These are phyloP conservation scores for Truncatella angustata DNA, from an alignment of 2,329 filamentous ascomycete genomes.

Conservation along the genomic window DNA sequence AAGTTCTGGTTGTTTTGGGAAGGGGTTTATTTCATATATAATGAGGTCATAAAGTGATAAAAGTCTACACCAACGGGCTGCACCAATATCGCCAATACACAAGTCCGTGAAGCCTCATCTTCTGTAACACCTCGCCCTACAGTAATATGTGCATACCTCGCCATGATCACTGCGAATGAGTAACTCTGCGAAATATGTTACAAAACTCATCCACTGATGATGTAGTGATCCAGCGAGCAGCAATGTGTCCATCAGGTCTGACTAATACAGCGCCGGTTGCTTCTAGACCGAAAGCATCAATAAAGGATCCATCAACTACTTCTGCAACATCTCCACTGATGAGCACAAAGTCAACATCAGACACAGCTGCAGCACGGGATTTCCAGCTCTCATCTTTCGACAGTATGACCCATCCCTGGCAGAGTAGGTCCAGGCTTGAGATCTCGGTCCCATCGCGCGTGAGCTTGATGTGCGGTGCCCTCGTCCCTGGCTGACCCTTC, in stretches of 20 bases:
- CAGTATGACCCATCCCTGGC: neutral
- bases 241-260: constrained; percentile 2
- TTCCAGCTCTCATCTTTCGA: neutral
- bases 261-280: neutral
- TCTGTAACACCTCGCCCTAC: neutral
- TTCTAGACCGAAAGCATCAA: neutral
- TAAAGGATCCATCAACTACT: neutral
- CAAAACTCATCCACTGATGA: neutral
- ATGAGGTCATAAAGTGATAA: too few relatives aligned
- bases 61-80: too few relatives aligned
- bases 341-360: neutral
- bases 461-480: constrained; percentile 3
- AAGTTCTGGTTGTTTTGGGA: too few relatives aligned
- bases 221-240: neutral
- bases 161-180: too few relatives aligned
- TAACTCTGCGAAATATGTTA: neutral
- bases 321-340: neutral
- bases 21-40: too few relatives aligned
- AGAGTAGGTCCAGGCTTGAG: neutral
- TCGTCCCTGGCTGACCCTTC: constrained; percentile 1
- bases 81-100: too few relatives aligned
- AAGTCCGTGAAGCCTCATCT: neutral
- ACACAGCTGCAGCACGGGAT: neutral
- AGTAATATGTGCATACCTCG: too few relatives aligned
- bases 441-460: neutral